These are phyloP conservation scores for Alnus rubra DNA, from an alignment of 306 rosid genomes.

Conservation along the genomic window DNA sequence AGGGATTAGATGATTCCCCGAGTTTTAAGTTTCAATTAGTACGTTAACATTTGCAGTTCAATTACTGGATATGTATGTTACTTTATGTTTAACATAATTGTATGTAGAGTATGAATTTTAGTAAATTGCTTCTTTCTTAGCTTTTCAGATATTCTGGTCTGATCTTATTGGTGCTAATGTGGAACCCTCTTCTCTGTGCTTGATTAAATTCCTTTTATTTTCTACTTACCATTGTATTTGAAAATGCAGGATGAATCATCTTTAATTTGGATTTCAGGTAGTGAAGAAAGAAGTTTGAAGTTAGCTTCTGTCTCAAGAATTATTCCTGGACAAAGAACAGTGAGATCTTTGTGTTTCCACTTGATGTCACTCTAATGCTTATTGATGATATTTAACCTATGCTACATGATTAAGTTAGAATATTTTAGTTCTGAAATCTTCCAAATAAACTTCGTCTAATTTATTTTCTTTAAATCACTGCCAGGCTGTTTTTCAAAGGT, in stretches of 20 bases:
- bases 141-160: slow-evolving; percentile 13
- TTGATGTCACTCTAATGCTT: slow-evolving; percentile 20
- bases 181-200: slow-evolving; percentile 4
- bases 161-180: slow-evolving; percentile 9
- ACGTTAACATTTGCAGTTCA: slow-evolving; percentile 9
- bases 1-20: slow-evolving; percentile 4
- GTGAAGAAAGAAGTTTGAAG: slow-evolving; percentile 78
- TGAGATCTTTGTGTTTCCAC: slow-evolving; percentile 48
- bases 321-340: slow-evolving; percentile 98
- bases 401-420: slow-evolving; percentile 17
- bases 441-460: slow-evolving; percentile 23
- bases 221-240: slow-evolving; percentile 24
- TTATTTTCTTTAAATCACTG: slow-evolving; percentile 26
- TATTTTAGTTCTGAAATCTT: slow-evolving; percentile 14
- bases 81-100: slow-evolving; percentile 19
- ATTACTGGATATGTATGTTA: slow-evolving; percentile 7
- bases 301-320: slow-evolving; percentile 84
- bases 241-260: slow-evolving; percentile 75
- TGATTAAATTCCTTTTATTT: slow-evolving; percentile 22
- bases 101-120: slow-evolving; percentile 9
- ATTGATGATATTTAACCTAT: neutral
- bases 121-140: slow-evolving; percentile 4
- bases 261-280: slow-evolving; percentile 87
- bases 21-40: slow-evolving; percentile 9
- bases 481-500: slow-evolving; percentile 92